These are phyloP conservation scores for Aureobasidium sp. DNA, from an alignment of 2,329 filamentous ascomycete species.

Conservation along the genomic window DNA sequence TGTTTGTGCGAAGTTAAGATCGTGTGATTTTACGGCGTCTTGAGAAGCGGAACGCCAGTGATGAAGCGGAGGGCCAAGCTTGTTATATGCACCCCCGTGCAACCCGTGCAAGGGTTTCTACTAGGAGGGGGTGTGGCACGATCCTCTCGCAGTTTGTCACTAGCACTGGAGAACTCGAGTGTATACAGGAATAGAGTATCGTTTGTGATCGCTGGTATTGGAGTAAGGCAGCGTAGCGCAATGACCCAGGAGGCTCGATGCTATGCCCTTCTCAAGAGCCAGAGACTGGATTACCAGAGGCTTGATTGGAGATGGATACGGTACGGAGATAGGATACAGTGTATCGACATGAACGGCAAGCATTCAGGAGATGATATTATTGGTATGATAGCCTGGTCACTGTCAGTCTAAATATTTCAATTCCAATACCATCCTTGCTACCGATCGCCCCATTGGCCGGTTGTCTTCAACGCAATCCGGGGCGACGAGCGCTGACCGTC, in stretches of 20 bases:
- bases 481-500: neutral
- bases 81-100: neutral
- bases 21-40: neutral
- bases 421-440: neutral
- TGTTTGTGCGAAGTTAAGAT: neutral
- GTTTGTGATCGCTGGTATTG: neutral
- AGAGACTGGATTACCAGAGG: neutral
- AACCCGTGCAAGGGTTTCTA: neutral
- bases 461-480: neutral
- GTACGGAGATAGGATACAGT: neutral
- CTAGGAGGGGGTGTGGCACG: neutral
- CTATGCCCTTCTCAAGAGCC: neutral
- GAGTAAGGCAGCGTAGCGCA: no score
- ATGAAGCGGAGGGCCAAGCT: neutral
- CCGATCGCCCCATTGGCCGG: neutral
- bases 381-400: neutral
- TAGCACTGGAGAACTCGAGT: neutral
- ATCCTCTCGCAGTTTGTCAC: neutral
- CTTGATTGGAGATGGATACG: neutral
- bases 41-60: neutral
- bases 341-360: neutral
- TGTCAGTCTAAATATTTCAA: neutral
- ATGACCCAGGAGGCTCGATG: neutral
- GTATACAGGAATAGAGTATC: neutral
- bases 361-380: neutral